Evolutionary conservation across 257 asterid genomes (phyloP), one percentile per base, ranked within the genome.

Genomic region (Solanum ossicruentum): DNA sequence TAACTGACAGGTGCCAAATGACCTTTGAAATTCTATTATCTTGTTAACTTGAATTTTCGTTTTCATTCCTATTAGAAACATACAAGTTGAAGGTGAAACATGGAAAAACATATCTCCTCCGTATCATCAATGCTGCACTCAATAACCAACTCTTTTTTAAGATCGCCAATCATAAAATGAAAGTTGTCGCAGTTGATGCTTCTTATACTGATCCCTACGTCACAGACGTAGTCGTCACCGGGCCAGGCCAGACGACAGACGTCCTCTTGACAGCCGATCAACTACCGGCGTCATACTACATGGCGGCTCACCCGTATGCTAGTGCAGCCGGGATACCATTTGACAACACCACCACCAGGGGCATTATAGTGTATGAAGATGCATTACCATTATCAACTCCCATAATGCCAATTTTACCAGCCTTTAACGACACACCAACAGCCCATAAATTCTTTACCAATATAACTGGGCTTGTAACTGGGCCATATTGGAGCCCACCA

Each of bases 81-180:
- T 83, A 66, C 63, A 83, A 71, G 67, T n/a, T 83, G 21, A 83
- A 9, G 21, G 81, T 83, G 80, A 67, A 65, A 66, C 81, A 49
- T 5, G 81, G 85, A 0, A 83, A 83, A 28, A 83, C 85, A 7
- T 83, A 83, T 39, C 85, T 83, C 32, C 67, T 83, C 5, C 85
- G 87, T 39, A 66, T 84, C 55, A 60, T 84, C 73, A 84, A 84
- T n/a, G 75, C 80, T 78, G 87, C 87, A 47, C 87, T 84, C 80
- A 84, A 84, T 78, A 78, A 78, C 7, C 79, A 84, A n/a, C 80
- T 84, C 0, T 84, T 84, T 67, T 84, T 84, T 20, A 78, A 84
- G 7, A 65, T 84, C 10, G 87, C 84, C 39, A 79, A 61, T 5
- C 87, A 84, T 67, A 65, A 45, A 6, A 47, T 83, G 54, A 83